Conservation (phyloP, 495 filamentous ascomycete species). For the Hypoxylon fuscum region DNA sequence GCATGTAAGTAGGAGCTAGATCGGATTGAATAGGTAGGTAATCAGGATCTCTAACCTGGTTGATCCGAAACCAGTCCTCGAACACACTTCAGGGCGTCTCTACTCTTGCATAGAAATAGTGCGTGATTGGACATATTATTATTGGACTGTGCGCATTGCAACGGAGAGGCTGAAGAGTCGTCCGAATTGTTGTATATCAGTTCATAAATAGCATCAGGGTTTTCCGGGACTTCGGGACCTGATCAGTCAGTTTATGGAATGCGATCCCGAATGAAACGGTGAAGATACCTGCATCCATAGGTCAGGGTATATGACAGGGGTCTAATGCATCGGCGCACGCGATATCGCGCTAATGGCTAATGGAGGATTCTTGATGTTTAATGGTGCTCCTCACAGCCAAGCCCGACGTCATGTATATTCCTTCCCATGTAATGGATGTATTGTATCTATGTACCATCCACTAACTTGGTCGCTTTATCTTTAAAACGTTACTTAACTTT, state of each 20-base stretch:
- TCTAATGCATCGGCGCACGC: not conserved
- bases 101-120: constrained; percentile 5
- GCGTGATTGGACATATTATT: constrained; percentile 7
- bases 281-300: not conserved
- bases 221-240: too few relatives aligned
- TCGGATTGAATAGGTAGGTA: constrained; percentile 1
- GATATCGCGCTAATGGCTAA: not conserved
- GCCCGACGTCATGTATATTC: not conserved
- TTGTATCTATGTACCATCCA: too few relatives aligned
- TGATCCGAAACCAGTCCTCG: not conserved
- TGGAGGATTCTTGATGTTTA: not conserved
- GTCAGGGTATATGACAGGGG: not conserved
- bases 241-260: not conserved
- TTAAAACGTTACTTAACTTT: not conserved
- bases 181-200: too few relatives aligned
- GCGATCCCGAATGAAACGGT: constrained; percentile 3
- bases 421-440: too few relatives aligned
- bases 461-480: not conserved
- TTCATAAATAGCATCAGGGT: too few relatives aligned
- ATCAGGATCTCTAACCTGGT: constrained; percentile 15
- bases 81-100: not conserved
- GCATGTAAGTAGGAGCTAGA: constrained; percentile 1
- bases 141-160: not conserved
- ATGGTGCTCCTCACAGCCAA: not conserved
- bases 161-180: not conserved